These are phyloP conservation scores for Orbilia quercus DNA, from an alignment of 2,329 filamentous ascomycete species.

Conservation along the genomic window DNA sequence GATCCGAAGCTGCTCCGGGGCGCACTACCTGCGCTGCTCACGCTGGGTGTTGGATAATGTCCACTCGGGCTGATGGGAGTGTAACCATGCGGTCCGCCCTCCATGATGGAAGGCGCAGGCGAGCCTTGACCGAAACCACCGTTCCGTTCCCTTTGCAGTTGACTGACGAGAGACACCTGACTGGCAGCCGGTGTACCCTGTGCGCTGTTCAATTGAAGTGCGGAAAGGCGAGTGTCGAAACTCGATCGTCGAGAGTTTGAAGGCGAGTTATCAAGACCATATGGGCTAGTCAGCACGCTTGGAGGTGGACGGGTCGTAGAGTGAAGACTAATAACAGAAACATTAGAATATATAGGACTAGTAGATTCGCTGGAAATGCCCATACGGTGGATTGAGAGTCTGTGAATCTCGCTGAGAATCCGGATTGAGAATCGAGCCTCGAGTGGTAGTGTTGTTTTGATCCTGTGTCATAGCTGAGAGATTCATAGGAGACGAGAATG, in stretches of 20 bases:
- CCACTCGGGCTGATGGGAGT: constrained; percentile 52
- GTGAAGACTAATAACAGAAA: constrained; percentile 59
- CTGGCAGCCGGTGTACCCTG: constrained; percentile 59
- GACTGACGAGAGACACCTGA: constrained; percentile 60
- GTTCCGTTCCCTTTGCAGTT: constrained; percentile 59
- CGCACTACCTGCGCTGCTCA: constrained; percentile 55
- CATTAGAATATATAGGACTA: constrained; percentile 52
- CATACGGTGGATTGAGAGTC: constrained; percentile 58
- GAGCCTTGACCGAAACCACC: constrained; percentile 58
- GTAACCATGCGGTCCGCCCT: constrained; percentile 50
- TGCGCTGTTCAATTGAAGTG: constrained; percentile 57
- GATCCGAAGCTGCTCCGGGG: constrained; percentile 56
- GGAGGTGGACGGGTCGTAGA: constrained; percentile 57
- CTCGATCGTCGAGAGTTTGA: constrained; percentile 60
- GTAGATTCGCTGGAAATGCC: constrained; percentile 39
- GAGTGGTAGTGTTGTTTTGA: constrained; percentile 33
- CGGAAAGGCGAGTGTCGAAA: constrained; percentile 59
- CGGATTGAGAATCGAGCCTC: constrained; percentile 53
- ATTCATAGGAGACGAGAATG: constrained; percentile 59
- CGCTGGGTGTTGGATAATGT: constrained; percentile 52
- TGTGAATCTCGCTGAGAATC: constrained; percentile 56
- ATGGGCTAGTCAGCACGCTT: constrained; percentile 55
- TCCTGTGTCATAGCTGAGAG: constrained; percentile 59
- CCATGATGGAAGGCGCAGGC: constrained; percentile 56
- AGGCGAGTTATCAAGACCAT: constrained; percentile 58